A percentile compares a stretch with the other conserved stretches of the same genome.
Conservation (phyloP, 73 alveolate genomes). For the Paramecium biaurelia region DNA sequence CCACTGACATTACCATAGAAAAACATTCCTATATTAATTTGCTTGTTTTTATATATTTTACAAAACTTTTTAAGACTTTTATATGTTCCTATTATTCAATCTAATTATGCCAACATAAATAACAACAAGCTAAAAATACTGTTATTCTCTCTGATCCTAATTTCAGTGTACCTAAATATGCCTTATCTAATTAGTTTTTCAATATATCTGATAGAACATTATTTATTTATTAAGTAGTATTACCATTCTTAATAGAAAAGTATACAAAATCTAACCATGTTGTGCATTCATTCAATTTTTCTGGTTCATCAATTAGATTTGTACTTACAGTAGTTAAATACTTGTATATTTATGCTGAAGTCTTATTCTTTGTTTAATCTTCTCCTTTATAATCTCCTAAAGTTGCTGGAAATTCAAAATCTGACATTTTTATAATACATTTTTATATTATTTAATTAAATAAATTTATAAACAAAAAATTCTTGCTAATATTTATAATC, state of each 20-base stretch:
- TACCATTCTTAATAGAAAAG: background rate
- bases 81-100: background rate
- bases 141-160: conserved; percentile 2
- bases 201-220: background rate
- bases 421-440: background rate
- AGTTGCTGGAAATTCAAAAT: conserved; percentile 4
- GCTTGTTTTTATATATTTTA: background rate
- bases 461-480: background rate
- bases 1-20: background rate
- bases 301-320: background rate
- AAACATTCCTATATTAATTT: background rate
- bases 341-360: background rate
- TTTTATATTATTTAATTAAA: background rate
- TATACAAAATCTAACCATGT: conserved; percentile 9
- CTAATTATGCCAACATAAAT: background rate
- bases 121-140: background rate
- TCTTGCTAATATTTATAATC: conserved; percentile 2
- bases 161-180: background rate
- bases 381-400: background rate
- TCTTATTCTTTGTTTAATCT: background rate
- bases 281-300: background rate
- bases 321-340: background rate
- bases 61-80: conserved; percentile 14
- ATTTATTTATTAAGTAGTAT: background rate
- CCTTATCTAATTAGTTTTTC: conserved; percentile 12